Evolutionary conservation across 805 yeast genomes (phyloP).

Genomic region (Candida chilensis): DNA sequence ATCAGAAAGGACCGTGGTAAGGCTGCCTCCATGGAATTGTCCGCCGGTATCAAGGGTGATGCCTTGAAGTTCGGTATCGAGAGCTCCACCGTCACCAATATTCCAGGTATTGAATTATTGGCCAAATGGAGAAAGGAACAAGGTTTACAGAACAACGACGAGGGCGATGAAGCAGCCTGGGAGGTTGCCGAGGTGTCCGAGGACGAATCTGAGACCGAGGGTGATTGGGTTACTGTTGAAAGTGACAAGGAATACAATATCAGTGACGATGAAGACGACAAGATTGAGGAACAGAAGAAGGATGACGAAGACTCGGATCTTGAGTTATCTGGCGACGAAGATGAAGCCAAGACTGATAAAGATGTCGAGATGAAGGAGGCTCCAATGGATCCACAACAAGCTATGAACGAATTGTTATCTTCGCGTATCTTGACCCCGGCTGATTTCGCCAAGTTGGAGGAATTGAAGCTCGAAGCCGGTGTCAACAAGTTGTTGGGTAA

Average conservation of each 20-base stretch:
- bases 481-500: slow-evolving; percentile 69
- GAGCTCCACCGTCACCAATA: slow-evolving; percentile 48
- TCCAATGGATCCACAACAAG: slow-evolving; percentile 17
- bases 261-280: slow-evolving; percentile 40
- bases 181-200: slow-evolving; percentile 50
- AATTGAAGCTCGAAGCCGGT: slow-evolving; percentile 78
- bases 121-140: slow-evolving; percentile 75
- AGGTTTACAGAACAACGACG: slow-evolving; percentile 44
- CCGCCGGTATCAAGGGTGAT: slow-evolving; percentile 43
- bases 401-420: slow-evolving; percentile 49
- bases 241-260: slow-evolving; percentile 69
- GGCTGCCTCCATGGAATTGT: slow-evolving; percentile 74
- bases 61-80: slow-evolving; percentile 71
- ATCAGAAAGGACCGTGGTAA: slow-evolving; percentile 89
- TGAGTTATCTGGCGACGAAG: slow-evolving; percentile 36
- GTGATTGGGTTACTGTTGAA: slow-evolving; percentile 88
- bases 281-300: slow-evolving; percentile 25
- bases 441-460: slow-evolving; percentile 92
- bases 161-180: slow-evolving; percentile 47
- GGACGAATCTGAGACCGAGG: slow-evolving; percentile 55
- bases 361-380: slow-evolving; percentile 22
- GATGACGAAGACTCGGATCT: slow-evolving; percentile 35
- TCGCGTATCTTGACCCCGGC: slow-evolving; percentile 90
- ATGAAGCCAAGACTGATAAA: slow-evolving; percentile 18
- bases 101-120: slow-evolving; percentile 87